Percentiles rank a stretch among this genome's conserved stretches.
phyloP scores from a whole-genome alignment of 129 eudicot species.

The Mikania micrantha region DNA sequence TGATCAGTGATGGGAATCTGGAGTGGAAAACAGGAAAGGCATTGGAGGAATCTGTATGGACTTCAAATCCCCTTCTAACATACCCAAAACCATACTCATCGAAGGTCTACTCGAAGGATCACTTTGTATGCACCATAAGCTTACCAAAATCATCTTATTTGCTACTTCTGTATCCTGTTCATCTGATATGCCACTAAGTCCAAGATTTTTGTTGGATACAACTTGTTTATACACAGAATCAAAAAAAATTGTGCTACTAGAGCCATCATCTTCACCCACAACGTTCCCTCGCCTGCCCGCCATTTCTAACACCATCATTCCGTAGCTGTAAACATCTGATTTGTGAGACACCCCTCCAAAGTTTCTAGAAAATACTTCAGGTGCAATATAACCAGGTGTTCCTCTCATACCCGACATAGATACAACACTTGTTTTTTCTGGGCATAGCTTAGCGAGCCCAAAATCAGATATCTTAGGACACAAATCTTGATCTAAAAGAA shows the following conservation, averaged over 20 bases:
- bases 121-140: constrained; percentile 28
- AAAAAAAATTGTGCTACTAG: constrained; percentile 5
- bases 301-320: constrained; percentile 32
- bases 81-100: constrained; percentile 26
- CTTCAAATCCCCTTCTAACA: constrained; percentile 20
- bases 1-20: not conserved
- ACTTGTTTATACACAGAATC: constrained; percentile 14
- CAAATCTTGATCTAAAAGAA: constrained; percentile 20
- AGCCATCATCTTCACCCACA: not conserved
- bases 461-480: constrained; percentile 31
- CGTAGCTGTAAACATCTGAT: constrained; percentile 27
- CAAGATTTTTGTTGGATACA: not conserved
- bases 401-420: constrained; percentile 31
- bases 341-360: constrained; percentile 28
- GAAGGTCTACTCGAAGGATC: constrained; percentile 23
- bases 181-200: not conserved
- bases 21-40: constrained; percentile 17
- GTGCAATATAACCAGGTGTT: constrained; percentile 25
- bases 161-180: constrained; percentile 10
- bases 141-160: constrained; percentile 15
- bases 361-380: constrained; percentile 23
- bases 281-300: constrained; percentile 19
- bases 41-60: constrained; percentile 14
- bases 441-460: constrained; percentile 24
- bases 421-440: constrained; percentile 11